phyloP scores from a whole-genome alignment of 768 basidiomycete genomes.

The Boletus fagicola region DNA sequence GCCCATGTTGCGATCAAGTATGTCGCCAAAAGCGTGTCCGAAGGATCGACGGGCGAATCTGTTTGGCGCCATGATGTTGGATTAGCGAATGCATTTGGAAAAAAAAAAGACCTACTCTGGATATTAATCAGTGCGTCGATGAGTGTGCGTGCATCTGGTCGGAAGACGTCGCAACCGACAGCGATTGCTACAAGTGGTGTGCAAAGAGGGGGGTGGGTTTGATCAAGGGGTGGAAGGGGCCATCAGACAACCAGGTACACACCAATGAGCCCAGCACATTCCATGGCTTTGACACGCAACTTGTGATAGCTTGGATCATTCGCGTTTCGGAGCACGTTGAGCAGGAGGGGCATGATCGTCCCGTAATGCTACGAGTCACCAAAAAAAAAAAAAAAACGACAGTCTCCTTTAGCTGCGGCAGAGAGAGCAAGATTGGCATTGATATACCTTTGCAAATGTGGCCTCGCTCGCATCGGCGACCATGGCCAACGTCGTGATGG shows the following conservation, averaged over 20 bases:
- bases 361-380: slow-evolving; percentile 56
- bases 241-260: slow-evolving; percentile 21
- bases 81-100: neutral
- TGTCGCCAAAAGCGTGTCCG: slow-evolving; percentile 67
- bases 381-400: neutral
- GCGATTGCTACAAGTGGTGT: slow-evolving; percentile 61
- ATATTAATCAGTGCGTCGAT: slow-evolving; percentile 72
- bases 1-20: slow-evolving; percentile 89
- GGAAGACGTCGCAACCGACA: slow-evolving; percentile 77
- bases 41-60: slow-evolving; percentile 68
- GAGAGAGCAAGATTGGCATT: no score
- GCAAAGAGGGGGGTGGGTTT: neutral
- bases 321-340: slow-evolving; percentile 73
- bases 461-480: slow-evolving; percentile 82
- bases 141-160: slow-evolving; percentile 68
- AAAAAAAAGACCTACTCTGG: slow-evolving; percentile 53
- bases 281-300: slow-evolving; percentile 82
- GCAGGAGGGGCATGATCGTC: slow-evolving; percentile 75
- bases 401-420: neutral
- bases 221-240: neutral
- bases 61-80: neutral
- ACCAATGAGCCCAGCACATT: slow-evolving; percentile 88
- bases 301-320: slow-evolving; percentile 64
- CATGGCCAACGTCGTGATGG: slow-evolving; percentile 85
- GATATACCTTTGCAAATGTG: slow-evolving; percentile 66